Conservation (phyloP, 371 early-diverging fungal species). For the Thermomucor indicae-seudaticae region DNA sequence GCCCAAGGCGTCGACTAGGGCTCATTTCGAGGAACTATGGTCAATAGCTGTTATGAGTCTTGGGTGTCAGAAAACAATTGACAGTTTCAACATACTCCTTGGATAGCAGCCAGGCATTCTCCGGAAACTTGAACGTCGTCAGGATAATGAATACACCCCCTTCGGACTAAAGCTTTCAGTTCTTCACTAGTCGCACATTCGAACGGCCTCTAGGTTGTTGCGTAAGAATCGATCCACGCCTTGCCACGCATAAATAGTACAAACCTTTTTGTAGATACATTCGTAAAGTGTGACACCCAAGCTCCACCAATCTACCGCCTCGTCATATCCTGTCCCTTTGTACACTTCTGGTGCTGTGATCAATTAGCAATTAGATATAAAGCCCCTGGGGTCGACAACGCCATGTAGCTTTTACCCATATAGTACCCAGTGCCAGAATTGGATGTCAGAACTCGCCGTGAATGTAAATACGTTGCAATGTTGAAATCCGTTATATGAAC, state of each 20-base stretch:
- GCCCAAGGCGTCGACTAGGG: constrained; percentile 47
- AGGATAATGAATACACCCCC: constrained; percentile 54
- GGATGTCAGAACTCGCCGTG: constrained; percentile 56
- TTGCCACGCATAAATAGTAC: too few relatives aligned
- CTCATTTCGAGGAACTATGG: constrained; percentile 43
- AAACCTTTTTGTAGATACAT: constrained; percentile 56
- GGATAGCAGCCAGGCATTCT: constrained; percentile 59
- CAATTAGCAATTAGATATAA: constrained; percentile 2
- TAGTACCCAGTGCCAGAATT: constrained; percentile 78
- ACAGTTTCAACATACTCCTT: constrained; percentile 49
- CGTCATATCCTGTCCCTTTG: constrained; percentile 64
- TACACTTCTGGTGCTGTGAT: constrained; percentile 78
- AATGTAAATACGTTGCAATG: constrained; percentile 64
- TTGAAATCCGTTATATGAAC: constrained; percentile 84
- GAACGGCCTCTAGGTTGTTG: constrained; percentile 48
- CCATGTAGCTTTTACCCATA: constrained; percentile 59
- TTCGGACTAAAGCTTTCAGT: constrained; percentile 51
- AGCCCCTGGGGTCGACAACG: neutral
- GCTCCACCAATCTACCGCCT: constrained; percentile 90
- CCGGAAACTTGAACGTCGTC: constrained; percentile 50
- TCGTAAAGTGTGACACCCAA: constrained; percentile 84
- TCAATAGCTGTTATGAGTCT: too few relatives aligned
- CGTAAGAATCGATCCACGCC: too few relatives aligned
- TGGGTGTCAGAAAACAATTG: too few relatives aligned
- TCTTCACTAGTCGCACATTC: constrained; percentile 51